phyloP scores from a whole-genome alignment of 2,329 filamentous ascomycete species.

The Fusarium musae region DNA sequence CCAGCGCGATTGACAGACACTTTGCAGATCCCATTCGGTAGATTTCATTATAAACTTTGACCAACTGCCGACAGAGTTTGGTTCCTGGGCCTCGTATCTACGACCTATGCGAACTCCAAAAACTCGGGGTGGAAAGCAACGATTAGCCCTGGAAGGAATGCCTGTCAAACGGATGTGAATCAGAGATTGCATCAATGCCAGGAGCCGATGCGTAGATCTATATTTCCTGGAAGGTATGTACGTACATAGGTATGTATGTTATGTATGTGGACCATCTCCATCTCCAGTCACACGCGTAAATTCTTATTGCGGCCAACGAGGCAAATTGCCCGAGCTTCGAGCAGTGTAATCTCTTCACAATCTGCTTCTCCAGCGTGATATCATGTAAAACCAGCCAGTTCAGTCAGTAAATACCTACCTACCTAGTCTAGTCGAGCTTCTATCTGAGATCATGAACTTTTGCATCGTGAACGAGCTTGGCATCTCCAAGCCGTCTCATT shows the following conservation, averaged over 20 bases:
- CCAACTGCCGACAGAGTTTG: neutral
- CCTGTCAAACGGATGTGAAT: neutral
- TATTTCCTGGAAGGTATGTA: conserved; percentile 18
- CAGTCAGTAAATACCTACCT: neutral
- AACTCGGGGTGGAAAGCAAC: neutral
- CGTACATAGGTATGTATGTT: no score
- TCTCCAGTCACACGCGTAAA: neutral
- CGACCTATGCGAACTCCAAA: neutral
- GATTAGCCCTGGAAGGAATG: neutral
- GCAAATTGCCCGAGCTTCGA: conserved; percentile 8
- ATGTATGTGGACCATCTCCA: conserved; percentile 2
- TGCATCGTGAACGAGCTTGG: neutral
- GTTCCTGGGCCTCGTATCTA: neutral
- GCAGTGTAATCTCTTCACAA: neutral
- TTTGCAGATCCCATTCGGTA: neutral
- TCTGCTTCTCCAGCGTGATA: neutral
- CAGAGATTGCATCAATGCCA: neutral
- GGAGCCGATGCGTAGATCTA: conserved; percentile 18
- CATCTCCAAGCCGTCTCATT: neutral
- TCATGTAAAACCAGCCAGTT: neutral
- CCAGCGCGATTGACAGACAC: neutral
- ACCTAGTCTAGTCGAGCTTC: neutral
- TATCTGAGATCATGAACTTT: conserved; percentile 17
- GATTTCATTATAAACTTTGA: neutral
- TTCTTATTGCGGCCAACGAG: neutral